Evolutionary conservation across 768 basidiomycete genomes (phyloP).

Genomic region (Boletus patriciae): DNA sequence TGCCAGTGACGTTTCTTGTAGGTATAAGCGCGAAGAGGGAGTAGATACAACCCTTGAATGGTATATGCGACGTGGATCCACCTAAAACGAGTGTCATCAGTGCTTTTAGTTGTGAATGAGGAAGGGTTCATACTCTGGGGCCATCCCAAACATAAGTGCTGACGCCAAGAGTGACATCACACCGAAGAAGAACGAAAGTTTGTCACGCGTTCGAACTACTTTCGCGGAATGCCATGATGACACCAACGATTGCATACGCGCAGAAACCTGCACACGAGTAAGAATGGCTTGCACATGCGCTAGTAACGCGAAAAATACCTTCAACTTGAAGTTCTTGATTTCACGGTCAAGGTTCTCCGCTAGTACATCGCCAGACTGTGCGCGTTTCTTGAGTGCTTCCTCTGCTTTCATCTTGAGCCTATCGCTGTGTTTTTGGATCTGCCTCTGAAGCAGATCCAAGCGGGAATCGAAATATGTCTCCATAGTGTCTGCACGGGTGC

Average conservation of each 20-base stretch:
- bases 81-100: constrained; percentile 39
- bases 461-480: constrained; percentile 96
- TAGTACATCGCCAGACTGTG: constrained; percentile 56
- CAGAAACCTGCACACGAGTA: constrained; percentile 59
- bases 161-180: constrained; percentile 88
- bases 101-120: background rate
- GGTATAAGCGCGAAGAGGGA: constrained; percentile 77
- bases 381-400: constrained; percentile 68
- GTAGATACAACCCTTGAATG: constrained; percentile 68
- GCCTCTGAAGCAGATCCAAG: constrained; percentile 78
- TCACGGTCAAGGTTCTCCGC: constrained; percentile 84
- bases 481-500: constrained; percentile 65
- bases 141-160: constrained; percentile 83
- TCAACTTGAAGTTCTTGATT: constrained; percentile 81
- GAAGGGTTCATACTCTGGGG: constrained; percentile 64
- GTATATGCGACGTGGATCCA: constrained; percentile 92
- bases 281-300: background rate
- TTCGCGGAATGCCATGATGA: constrained; percentile 92
- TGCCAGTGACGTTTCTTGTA: constrained; percentile 96
- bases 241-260: constrained; percentile 73
- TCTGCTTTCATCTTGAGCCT: constrained; percentile 80
- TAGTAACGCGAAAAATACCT: constrained; percentile 46
- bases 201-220: constrained; percentile 78
- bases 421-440: constrained; percentile 84
- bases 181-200: constrained; percentile 89